Evolutionary conservation across 1,139 yeast genomes (phyloP), one percentile per base, ranked within the genome.

Genomic region (Debaryomycetaceae sp.): DNA sequence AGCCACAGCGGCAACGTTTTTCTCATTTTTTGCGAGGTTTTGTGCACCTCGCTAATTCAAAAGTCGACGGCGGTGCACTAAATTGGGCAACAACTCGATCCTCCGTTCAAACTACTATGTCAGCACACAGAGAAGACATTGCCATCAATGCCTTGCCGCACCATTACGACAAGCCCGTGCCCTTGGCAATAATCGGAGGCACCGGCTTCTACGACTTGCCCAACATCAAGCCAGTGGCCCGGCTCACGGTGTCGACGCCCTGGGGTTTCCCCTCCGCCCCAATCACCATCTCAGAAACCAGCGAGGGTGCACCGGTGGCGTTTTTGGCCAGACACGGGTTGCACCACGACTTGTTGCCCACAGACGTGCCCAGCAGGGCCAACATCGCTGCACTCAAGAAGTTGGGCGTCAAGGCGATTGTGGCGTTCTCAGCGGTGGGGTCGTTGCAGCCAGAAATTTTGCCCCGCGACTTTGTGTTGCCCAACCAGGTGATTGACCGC

Each of bases 241-340:
- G 83, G 44, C 62, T 88, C 31, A 75, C 84, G 5, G 59, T 86
- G 34, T 72, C 81, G 13, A 91, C 98, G 7, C 99, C 99, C 16
- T 91, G 98, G 97, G 99, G 98, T 5, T 73, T 71, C 45, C 96
- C 99, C 15, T 88, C 97, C 4, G 83, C 95, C 10, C 89, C 96
- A 32, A 84, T 91, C 50, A 89, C 96, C 32, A 79, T 91, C 41
- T 82, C 95, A 18, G 77, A 71, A 43, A 83, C 94, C 27, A 61
- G 62, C 2, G 54, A 68, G 31, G 95, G 95, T 1, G 80, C 85
- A 58, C 86, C 88, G 27, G 84, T 91, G 34, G 98, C 98, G 2
- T 91, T 91, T 49, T 70, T 91, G 46, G 93, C 97, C 12, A 79
- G 99, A 58, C 99, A 91, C 52, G 99, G 99, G 24, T 65, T 69